phyloP scores from a whole-genome alignment of 164 flowering plant species.

The Tetracentron sinense region DNA sequence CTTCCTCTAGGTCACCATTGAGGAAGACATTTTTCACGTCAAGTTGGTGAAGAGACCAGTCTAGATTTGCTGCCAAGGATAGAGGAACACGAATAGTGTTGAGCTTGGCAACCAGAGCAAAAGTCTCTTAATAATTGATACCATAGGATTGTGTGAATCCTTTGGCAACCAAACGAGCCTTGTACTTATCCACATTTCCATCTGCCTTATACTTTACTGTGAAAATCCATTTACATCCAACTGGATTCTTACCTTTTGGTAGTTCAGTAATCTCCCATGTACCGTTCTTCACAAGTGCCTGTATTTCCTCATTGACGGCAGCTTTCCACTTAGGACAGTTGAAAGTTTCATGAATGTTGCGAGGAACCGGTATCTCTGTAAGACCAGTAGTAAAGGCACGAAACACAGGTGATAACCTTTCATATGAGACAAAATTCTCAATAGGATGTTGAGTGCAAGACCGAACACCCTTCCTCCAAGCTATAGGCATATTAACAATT shows the following conservation, averaged over 20 bases:
- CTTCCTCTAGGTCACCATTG: neutral
- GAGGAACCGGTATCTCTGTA: neutral
- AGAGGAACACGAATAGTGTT: neutral
- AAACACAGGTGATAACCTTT: neutral
- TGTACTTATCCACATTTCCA: neutral
- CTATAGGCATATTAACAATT: neutral
- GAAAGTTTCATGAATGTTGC: neutral
- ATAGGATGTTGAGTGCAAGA: neutral
- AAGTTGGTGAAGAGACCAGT: neutral
- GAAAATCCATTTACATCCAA: neutral
- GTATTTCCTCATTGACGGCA: neutral
- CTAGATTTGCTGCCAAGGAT: neutral
- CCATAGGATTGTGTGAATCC: neutral
- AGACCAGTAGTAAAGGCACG: neutral
- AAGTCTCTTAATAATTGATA: neutral
- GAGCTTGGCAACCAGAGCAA: neutral
- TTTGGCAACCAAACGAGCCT: neutral
- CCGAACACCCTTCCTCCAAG: neutral
- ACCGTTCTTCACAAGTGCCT: neutral
- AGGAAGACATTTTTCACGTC: neutral
- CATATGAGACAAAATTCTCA: neutral
- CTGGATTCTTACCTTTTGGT: neutral
- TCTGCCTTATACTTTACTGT: neutral
- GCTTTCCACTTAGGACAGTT: neutral
- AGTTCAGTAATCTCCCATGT: neutral